Evolutionary conservation across 2,329 filamentous ascomycete species (phyloP).

Genomic region (Botrytis hyacinthi): DNA sequence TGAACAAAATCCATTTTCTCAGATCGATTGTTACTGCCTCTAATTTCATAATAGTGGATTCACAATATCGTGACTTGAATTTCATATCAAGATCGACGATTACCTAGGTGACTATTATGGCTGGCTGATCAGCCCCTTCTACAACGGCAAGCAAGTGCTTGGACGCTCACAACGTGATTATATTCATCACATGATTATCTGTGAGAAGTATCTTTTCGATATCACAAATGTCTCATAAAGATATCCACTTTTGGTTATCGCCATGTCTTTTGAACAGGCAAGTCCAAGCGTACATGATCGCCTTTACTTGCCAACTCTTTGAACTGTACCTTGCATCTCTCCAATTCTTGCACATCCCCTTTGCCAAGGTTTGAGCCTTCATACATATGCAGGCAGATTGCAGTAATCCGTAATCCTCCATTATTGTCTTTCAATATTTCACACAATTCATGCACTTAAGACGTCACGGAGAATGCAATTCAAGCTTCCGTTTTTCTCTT

Average conservation of each 20-base stretch:
- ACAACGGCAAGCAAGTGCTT: slow-evolving; percentile 1
- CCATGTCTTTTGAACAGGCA: background rate
- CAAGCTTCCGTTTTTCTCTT: background rate
- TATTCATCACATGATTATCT: background rate
- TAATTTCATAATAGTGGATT: background rate
- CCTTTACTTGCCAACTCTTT: background rate
- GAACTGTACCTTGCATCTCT: slow-evolving; percentile 8
- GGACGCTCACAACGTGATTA: background rate
- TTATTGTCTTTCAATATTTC: background rate
- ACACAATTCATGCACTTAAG: background rate
- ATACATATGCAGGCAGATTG: background rate
- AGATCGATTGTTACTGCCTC: background rate
- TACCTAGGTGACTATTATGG: background rate
- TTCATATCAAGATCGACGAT: background rate
- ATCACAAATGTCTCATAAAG: slow-evolving; percentile 3
- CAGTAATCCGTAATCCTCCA: background rate
- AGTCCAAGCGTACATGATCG: background rate
- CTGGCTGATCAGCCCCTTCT: background rate
- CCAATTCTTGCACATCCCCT: background rate
- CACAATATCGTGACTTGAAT: background rate
- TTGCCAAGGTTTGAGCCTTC: background rate
- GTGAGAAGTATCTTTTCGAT: background rate
- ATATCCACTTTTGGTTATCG: background rate
- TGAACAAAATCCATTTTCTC: background rate
- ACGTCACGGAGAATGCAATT: background rate